Evolutionary conservation across 257 asterid genomes (phyloP).

Genomic region (Petunia axillaris): DNA sequence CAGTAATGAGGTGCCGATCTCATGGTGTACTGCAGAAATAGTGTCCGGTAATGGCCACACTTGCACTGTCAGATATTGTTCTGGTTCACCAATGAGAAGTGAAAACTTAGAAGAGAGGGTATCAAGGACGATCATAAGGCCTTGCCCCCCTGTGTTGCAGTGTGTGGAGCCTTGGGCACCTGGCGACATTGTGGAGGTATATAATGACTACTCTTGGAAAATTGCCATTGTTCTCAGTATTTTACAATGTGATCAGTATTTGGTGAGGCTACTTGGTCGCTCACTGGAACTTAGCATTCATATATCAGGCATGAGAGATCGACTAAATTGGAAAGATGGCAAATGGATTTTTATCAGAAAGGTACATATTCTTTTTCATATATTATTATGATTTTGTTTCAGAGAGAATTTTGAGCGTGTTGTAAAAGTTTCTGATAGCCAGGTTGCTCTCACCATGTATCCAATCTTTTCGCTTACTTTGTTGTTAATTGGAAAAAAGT

Average conservation of each 20-base stretch:
- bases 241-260: constrained; percentile 44
- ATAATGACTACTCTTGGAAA: constrained; percentile 66
- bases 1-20: constrained; percentile 44
- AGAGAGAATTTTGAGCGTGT: neutral
- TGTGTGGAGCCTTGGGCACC: constrained; percentile 40
- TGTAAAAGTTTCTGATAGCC: neutral
- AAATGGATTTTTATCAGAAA: constrained; percentile 61
- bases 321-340: constrained; percentile 62
- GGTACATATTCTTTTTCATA: constrained; percentile 43
- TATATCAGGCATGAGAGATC: constrained; percentile 55
- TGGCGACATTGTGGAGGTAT: constrained; percentile 76
- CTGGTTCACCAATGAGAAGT: constrained; percentile 37
- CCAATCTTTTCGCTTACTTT: neutral
- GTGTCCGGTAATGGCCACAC: constrained; percentile 58
- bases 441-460: neutral
- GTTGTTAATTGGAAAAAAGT: neutral
- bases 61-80: constrained; percentile 50
- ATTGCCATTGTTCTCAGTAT: constrained; percentile 56
- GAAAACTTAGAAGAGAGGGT: constrained; percentile 53
- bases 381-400: neutral
- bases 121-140: constrained; percentile 58
- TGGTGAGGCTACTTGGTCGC: constrained; percentile 66
- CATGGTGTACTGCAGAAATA: constrained; percentile 64
- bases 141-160: constrained; percentile 54
- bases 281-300: constrained; percentile 48